Evolutionary conservation across 176 grass and related monocot species (phyloP), one percentile per base, ranked within the genome.

Genomic region (Cenchrus fungigraminus): DNA sequence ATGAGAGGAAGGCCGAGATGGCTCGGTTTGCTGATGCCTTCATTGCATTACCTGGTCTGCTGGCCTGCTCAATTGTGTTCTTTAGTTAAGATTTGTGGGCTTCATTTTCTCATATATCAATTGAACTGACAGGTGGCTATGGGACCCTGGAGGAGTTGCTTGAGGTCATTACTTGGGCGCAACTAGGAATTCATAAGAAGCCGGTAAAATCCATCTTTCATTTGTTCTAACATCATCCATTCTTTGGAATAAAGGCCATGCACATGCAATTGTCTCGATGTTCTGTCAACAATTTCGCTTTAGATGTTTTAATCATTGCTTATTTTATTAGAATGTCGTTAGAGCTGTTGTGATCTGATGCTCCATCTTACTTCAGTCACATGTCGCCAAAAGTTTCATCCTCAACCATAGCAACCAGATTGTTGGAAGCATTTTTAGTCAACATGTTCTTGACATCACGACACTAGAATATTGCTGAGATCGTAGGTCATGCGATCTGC

Each of bases 1-100:
- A 99, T 2, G 97, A 96, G 79, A 96, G 94, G 56, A 99, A 99
- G 66, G 97, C 97, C 0, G 97, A 94, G 52, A 99, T 96, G 92
- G 94, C 94, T 37, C 94, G 97, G 32, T 84, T 84, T 55, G 97
- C 97, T 13, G 97, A 99, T 90, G 97, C 94, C 61, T 99, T 99
- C 90, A 91, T 99, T 73, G 97, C 97, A 25, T 82, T 99, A 51
- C 97, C 97, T 3, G 97, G 97, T 99, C 83, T 56, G 61, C 1
- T 84, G 2, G 6, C 43, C 46, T 40, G 57, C 45, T 31, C 42
- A 5, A 1, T 34, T 82, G 20, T 9, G 40, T 53, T 54, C 3
- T 57, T 5, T 17, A 56, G 6, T 7, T 22, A 34, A 78, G 25
- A 63, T 45, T 17, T 46, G 29, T 69, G 0, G 44, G 8, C 37